Evolutionary conservation across 2,329 filamentous ascomycete genomes (phyloP).

Genomic region (Sarocladium brachiariae): DNA sequence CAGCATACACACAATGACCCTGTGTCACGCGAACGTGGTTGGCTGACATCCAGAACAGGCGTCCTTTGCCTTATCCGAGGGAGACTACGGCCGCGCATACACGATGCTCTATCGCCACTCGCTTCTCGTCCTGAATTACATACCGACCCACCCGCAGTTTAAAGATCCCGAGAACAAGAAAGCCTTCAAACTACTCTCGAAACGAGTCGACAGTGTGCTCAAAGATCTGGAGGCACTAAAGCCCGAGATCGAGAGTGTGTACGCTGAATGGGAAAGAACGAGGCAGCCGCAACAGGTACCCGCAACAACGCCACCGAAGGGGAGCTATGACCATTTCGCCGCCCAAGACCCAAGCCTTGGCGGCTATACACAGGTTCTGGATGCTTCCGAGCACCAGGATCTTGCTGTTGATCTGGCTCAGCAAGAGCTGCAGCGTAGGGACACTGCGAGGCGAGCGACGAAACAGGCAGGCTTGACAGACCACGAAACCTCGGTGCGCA

Average conservation of each 20-base stretch:
- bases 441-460: constrained; percentile 51
- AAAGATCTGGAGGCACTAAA: constrained; percentile 70
- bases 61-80: constrained; percentile 75
- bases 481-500: constrained; percentile 49
- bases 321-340: constrained; percentile 39
- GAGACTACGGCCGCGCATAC: constrained; percentile 82
- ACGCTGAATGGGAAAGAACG: constrained; percentile 60
- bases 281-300: constrained; percentile 26
- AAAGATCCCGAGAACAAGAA: constrained; percentile 58
- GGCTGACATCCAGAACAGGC: constrained; percentile 48
- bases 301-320: background rate
- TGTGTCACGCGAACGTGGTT: background rate
- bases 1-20: background rate
- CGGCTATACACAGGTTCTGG: constrained; percentile 52
- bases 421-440: constrained; percentile 62
- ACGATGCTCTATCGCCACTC: constrained; percentile 87
- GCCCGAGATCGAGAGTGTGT: constrained; percentile 65
- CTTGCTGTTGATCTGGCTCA: constrained; percentile 71
- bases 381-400: constrained; percentile 65
- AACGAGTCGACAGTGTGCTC: constrained; percentile 51
- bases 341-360: constrained; percentile 55
- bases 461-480: constrained; percentile 50
- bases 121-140: constrained; percentile 68
- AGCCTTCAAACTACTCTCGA: constrained; percentile 47
- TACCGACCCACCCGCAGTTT: constrained; percentile 70